Evolutionary conservation across 176 grass and related monocot species (phyloP), one percentile per base, ranked within the genome.

Genomic region (Microstegium vimineum): DNA sequence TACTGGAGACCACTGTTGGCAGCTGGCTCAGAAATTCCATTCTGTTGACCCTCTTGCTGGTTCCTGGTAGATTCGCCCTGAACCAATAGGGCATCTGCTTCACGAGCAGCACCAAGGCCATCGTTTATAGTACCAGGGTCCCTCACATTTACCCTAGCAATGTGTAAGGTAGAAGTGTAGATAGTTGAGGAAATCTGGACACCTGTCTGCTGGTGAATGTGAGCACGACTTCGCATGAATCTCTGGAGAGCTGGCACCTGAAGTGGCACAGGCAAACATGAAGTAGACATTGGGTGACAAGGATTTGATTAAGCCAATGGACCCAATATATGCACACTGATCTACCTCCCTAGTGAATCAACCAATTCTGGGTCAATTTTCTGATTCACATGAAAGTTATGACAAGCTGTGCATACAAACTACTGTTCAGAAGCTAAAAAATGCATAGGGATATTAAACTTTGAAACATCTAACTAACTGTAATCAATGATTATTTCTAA

Each of bases 171-270:
- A n/a, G 95, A 93, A 8, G 95, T 90, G 76, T 94, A 97, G 76
- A 97, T 94, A 35, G 94, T 90, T 37, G 94, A 92, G 6, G 94
- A 92, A 45, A 99, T 90, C 80, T 99, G 96, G 66, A 99, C 93
- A 66, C 96, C 96, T 46, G 84, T 82, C 42, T 90, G 90, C 85
- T 95, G 96, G 63, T 95, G 94, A 34, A 92, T 80, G 34, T 94
- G 92, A 62, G 67, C 80, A 62, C 93, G 91, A 60, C 73, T 93
- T 74, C 96, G 86, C 40, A 99, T 90, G 80, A 99, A 99, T 74
- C 93, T 91, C 75, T 99, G 96, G 60, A 99, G 92, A 38, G 96
- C 96, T 85, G 96, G 96, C 36, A 99, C 96, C 96, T 99, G 87
- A 78, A 65, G 75, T 30, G 56, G 35, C 56, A 81, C 35, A 79